Evolutionary conservation across 768 basidiomycete species (phyloP).

Genomic region (Cystobasidium ongulense): DNA sequence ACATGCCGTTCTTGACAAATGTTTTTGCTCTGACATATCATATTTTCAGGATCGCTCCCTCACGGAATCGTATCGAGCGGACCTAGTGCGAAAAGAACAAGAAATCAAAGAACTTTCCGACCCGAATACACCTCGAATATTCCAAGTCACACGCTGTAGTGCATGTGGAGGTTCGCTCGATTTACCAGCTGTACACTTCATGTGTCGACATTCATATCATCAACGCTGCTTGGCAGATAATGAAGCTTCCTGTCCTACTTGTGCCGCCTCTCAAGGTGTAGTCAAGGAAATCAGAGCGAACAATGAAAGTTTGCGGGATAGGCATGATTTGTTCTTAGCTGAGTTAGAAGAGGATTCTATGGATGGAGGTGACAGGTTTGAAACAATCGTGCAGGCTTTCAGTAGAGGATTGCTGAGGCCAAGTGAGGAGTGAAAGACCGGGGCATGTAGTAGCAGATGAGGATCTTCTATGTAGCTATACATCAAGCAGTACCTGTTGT

Average conservation of each 20-base stretch:
- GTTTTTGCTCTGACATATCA: neutral
- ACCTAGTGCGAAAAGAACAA: constrained; percentile 68
- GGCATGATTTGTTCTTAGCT: constrained; percentile 46
- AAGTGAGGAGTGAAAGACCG: neutral
- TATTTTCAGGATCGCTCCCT: constrained; percentile 68
- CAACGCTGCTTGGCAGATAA: constrained; percentile 56
- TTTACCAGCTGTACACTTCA: constrained; percentile 87
- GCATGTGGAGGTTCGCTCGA: constrained; percentile 82
- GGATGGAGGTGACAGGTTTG: constrained; percentile 22
- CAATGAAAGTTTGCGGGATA: constrained; percentile 64
- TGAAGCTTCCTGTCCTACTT: constrained; percentile 60
- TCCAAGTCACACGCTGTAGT: constrained; percentile 89
- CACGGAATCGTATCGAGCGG: constrained; percentile 76
- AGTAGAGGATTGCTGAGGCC: constrained; percentile 4
- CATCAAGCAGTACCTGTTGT: neutral
- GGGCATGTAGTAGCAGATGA: neutral
- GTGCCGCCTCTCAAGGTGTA: constrained; percentile 75
- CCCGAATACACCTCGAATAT: constrained; percentile 68
- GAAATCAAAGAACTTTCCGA: constrained; percentile 75
- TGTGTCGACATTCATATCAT: constrained; percentile 97
- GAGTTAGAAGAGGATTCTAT: constrained; percentile 14
- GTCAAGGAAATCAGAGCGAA: constrained; percentile 80
- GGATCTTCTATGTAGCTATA: neutral
- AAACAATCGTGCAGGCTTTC: constrained; percentile 21
- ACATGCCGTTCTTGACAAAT: neutral